Base-by-base conservation (phyloP, 495 filamentous ascomycete species). In the Xylaria cubensis region DNA sequence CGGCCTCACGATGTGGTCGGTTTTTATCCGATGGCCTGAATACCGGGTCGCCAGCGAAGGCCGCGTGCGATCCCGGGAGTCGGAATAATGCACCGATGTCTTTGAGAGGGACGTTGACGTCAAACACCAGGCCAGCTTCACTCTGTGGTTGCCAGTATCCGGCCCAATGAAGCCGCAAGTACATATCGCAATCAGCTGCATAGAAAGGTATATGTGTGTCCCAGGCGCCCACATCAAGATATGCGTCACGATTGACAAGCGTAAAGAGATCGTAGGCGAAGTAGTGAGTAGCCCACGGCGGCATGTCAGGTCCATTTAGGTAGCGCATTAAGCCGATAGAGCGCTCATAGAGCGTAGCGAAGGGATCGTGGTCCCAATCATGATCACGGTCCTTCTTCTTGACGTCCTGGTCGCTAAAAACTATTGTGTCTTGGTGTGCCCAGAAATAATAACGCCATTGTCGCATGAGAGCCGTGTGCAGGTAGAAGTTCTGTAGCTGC, bases 401-500 rank as follows among this genome's bases (percentile, higher is more conserved):
- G 3, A 81, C 78, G 41, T 82, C 76, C 58, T 86, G 82, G 73
- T 80, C 70, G 42, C 85, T 86, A 39, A 90, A 78, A 19, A 83
- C 87, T 0, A 88, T 75, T 9, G 89, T 77, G 75, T 91, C 89
- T 83, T 88, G 86, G 71, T 90, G 88, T 44, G 82, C 78, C 89
- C 88, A 91, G 82, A 88, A 91, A 79, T 84, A 91, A 74, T 84
- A 77, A 26, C 79, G 79, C 87, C 87, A 90, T 32, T 79, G 74
- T 19, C 81, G 80, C 55, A 83, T 74, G n/a, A 88, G 75, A 36
- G 86, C 79, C 9, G 76, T 78, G 62, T 73, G 79, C 58, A 88
- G 79, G 76, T 83, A 89, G 77, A 86, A 90, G 76, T 91, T 91
- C 71, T 91, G 88, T 32, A 91, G 79, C 72, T 91, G 89, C 36